These are phyloP conservation scores for Nakazawaea molendinolei DNA, from an alignment of 805 yeast genomes.

Conservation along the genomic window DNA sequence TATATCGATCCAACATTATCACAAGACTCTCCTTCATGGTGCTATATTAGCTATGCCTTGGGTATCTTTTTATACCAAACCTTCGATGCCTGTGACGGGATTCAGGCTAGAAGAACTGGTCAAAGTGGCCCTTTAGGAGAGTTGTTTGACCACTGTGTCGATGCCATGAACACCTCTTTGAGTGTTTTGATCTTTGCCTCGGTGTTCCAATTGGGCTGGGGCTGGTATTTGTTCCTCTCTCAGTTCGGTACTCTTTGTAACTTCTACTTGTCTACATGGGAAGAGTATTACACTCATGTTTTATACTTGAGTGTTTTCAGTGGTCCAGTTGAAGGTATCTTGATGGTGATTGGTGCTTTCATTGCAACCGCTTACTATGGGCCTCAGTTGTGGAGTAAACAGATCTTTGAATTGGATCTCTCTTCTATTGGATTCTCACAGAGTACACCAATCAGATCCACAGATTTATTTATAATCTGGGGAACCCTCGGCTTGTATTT, in stretches of 20 bases:
- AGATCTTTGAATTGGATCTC: constrained; percentile 34
- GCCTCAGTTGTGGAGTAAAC: constrained; percentile 55
- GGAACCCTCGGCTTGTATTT: constrained; percentile 51
- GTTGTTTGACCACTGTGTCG: constrained; percentile 83
- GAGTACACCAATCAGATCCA: constrained; percentile 27
- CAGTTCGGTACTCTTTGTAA: constrained; percentile 74
- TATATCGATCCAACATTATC: constrained; percentile 65
- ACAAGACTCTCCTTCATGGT: constrained; percentile 64
- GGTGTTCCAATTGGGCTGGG: constrained; percentile 70
- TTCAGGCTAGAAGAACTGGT: constrained; percentile 93
- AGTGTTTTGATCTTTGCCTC: constrained; percentile 71
- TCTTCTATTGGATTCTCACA: constrained; percentile 25
- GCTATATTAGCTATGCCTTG: constrained; percentile 67
- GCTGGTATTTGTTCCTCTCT: constrained; percentile 50
- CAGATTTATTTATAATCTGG: constrained; percentile 37
- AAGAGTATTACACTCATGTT: constrained; percentile 85
- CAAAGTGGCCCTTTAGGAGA: constrained; percentile 94
- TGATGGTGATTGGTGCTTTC: constrained; percentile 52
- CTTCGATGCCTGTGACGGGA: constrained; percentile 93
- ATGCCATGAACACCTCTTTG: constrained; percentile 63
- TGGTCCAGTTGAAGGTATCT: constrained; percentile 94
- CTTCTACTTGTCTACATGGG: constrained; percentile 92
- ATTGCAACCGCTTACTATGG: constrained; percentile 64
- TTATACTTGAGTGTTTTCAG: constrained; percentile 72
- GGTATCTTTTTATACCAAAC: constrained; percentile 90